Conservation (phyloP, 2,329 filamentous ascomycete genomes). For the Cladosporium sp. region DNA sequence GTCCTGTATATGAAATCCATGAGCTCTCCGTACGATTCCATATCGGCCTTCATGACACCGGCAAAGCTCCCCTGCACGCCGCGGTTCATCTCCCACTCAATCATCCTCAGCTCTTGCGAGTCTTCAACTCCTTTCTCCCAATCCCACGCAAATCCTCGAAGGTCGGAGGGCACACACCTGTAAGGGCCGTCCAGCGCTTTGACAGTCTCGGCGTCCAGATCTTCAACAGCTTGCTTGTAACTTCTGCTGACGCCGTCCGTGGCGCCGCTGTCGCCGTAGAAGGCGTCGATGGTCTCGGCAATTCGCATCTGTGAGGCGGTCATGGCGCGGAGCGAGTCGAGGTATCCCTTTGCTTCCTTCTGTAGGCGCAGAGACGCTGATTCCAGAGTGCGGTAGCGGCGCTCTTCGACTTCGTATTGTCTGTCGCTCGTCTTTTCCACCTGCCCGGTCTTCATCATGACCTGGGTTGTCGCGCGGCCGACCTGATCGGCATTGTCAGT, state of each 20-base stretch:
- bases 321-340: slow-evolving; percentile 97
- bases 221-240: slow-evolving; percentile 97
- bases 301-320: slow-evolving; percentile 99
- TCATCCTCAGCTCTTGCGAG: slow-evolving; percentile 17
- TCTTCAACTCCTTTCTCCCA: slow-evolving; percentile 17
- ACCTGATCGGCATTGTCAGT: slow-evolving; percentile 85
- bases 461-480: slow-evolving; percentile 97
- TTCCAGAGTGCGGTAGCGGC: slow-evolving; percentile 97
- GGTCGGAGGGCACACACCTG: slow-evolving; percentile 48
- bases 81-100: slow-evolving; percentile 27
- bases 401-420: slow-evolving; percentile 90
- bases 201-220: slow-evolving; percentile 95
- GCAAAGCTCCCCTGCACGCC: slow-evolving; percentile 19
- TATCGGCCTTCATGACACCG: slow-evolving; percentile 7
- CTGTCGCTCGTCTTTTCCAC: slow-evolving; percentile 98
- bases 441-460: slow-evolving; percentile 99
- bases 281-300: slow-evolving; percentile 97
- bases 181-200: slow-evolving; percentile 97
- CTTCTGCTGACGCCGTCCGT: slow-evolving; percentile 91
- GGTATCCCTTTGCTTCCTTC: slow-evolving; percentile 96
- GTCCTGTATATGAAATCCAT: slow-evolving; percentile 50
- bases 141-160: slow-evolving; percentile 16
- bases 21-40: slow-evolving; percentile 20
- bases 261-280: slow-evolving; percentile 94
- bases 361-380: slow-evolving; percentile 85